Conservation (phyloP, 495 filamentous ascomycete species). For the Podospora fimiseda region DNA sequence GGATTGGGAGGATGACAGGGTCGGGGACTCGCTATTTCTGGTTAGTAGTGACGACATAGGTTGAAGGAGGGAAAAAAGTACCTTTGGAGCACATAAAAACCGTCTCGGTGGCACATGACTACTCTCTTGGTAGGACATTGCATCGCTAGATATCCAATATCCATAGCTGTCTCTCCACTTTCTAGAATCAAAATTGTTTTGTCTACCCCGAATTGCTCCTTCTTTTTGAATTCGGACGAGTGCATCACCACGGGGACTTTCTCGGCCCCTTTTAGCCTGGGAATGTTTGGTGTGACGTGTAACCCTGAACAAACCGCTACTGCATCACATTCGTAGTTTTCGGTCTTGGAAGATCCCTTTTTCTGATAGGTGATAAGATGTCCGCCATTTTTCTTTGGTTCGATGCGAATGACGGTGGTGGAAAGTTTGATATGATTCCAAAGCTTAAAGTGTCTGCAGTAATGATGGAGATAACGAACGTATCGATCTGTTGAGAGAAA, state of each 20-base stretch:
- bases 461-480: conserved; percentile 34
- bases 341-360: conserved; percentile 4
- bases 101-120: conserved; percentile 36
- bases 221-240: conserved; percentile 38
- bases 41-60: background rate
- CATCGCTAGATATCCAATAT: conserved; percentile 37
- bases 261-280: conserved; percentile 32
- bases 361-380: conserved; percentile 25
- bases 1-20: conserved; percentile 24
- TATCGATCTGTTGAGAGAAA: conserved; percentile 31
- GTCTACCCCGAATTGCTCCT: conserved; percentile 30
- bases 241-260: conserved; percentile 33
- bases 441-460: conserved; percentile 34
- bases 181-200: conserved; percentile 39
- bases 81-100: conserved; percentile 36
- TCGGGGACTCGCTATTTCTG: conserved; percentile 21
- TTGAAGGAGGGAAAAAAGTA: background rate
- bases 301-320: conserved; percentile 40
- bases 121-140: conserved; percentile 33
- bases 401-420: conserved; percentile 22
- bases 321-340: conserved; percentile 32
- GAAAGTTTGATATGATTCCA: conserved; percentile 33
- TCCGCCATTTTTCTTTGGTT: conserved; percentile 12
- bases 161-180: conserved; percentile 39
- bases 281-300: conserved; percentile 35